Base-by-base conservation (phyloP, 78 protist species). In the Dictyostelium intermedium region DNA sequence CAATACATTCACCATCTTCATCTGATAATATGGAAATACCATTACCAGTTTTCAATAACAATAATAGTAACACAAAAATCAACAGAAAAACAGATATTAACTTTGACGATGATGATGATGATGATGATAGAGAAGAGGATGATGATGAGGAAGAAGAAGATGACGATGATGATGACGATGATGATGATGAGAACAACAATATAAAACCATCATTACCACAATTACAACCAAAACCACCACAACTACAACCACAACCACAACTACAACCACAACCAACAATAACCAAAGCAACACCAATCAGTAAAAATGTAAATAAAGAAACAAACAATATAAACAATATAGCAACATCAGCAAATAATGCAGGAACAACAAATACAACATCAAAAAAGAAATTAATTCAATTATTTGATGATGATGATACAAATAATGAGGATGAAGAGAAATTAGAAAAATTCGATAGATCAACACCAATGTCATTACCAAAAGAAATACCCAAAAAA, bases 51-150 rank as follows among this genome's bases (percentile, higher is more conserved):
- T 87, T 87, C 7, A 78, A 43, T 56, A 73, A 47, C 61, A 85
- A n/a, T 25, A 73, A 2, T 10, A 72, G 8, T 32, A 41, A 25
- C n/a, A 23, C 86, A 45, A 47, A 70, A 73, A 32, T 11, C 2
- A 72, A 10, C 2, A 47, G 56, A 27, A 85, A 85, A 73, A 18
- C 74, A 53, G 27, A 13, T 32, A 41, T 72, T 30, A 72, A 34
- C 16, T 89, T 89, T 80, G 82, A 80, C 34, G 79, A 56, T 43
- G 82, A 69, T 47, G 79, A 56, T 43, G 82, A 69, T 70, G 94
- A 89, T n/a, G 94, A 89, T 3, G 92, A 86, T 3, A 87, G 66
- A 5, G 94, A 81, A 1, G 94, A 89, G 1, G 80, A 63, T 14
- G 94, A 89, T 23, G 82, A 78, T 1, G 94, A 89, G 50, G 93